A percentile compares a stretch with the other conserved stretches of the same genome.
Conservation (phyloP, 1,284 basidiomycete species). For the Ganoderma boninense region DNA sequence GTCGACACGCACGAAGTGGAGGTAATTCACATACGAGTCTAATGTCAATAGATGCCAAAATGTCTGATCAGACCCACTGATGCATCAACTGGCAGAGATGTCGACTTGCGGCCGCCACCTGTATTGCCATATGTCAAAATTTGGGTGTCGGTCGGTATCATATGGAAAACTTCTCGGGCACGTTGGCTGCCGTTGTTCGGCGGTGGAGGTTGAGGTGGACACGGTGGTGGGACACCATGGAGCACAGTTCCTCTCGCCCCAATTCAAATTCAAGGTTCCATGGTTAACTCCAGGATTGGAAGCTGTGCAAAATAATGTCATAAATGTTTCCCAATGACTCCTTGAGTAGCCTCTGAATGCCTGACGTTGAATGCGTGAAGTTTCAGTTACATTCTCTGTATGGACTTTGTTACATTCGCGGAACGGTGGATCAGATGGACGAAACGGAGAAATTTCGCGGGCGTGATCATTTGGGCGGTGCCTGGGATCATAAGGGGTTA, state of each 20-base stretch:
- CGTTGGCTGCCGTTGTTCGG: too few relatives aligned
- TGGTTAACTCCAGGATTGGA: neutral
- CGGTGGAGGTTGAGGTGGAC: too few relatives aligned
- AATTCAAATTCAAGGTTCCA: neutral
- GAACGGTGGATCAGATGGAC: neutral
- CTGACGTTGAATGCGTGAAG: neutral
- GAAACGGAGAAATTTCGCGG: neutral
- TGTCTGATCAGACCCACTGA: neutral
- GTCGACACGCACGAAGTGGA: neutral
- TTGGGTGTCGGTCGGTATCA: too few relatives aligned
- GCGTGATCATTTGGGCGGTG: conserved; percentile 7
- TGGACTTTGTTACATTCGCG: too few relatives aligned
- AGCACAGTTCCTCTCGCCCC: too few relatives aligned
- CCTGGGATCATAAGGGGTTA: conserved; percentile 3
- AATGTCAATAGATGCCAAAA: neutral
- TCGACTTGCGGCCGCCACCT: too few relatives aligned
- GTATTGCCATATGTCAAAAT: too few relatives aligned
- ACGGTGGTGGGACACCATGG: neutral
- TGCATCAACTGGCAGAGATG: too few relatives aligned
- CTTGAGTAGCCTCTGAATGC: neutral
- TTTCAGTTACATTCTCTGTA: too few relatives aligned
- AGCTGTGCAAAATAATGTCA: neutral
- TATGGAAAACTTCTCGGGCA: too few relatives aligned
- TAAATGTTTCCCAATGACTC: neutral
- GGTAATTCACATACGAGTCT: neutral